phyloP scores from a whole-genome alignment of 306 rosid genomes.

The Gastrolobium villosum region DNA sequence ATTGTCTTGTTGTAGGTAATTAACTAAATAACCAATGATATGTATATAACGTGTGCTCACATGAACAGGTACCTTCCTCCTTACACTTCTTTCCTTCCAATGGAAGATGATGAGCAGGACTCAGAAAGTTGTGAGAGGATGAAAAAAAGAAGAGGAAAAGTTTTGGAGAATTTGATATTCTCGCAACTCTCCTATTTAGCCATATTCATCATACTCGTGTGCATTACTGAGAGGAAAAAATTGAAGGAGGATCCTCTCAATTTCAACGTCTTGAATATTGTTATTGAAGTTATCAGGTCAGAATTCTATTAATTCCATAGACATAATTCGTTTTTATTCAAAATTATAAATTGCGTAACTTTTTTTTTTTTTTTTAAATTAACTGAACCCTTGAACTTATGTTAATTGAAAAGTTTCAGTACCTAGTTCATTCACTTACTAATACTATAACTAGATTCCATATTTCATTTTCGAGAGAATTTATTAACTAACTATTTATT shows the following conservation, averaged over 20 bases:
- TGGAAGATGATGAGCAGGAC: conserved; percentile 7
- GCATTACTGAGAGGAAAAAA: conserved; percentile 52
- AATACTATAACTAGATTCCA: no score
- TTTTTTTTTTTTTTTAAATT: no score
- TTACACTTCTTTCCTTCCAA: conserved; percentile 51
- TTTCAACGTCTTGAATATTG: conserved; percentile 51
- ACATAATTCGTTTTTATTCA: not conserved
- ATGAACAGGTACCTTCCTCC: conserved; percentile 59
- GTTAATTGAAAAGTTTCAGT: not conserved
- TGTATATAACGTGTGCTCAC: not conserved
- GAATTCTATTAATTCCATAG: not conserved
- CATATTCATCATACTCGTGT: conserved; percentile 44
- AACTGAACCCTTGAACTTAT: not conserved
- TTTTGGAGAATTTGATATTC: conserved; percentile 28
- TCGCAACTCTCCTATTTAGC: conserved; percentile 53
- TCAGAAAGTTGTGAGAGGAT: conserved; percentile 28
- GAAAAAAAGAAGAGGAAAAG: conserved; percentile 37
- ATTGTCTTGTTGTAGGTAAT: no score
- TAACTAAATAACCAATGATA: not conserved
- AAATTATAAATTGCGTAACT: not conserved
- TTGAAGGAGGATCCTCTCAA: conserved; percentile 56
- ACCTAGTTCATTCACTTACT: not conserved
- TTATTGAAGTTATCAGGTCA: conserved; percentile 54
- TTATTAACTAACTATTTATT: no score
- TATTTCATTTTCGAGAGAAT: no score